Conservation (phyloP, 306 rosid species). For the Hippophae rhamnoides region DNA sequence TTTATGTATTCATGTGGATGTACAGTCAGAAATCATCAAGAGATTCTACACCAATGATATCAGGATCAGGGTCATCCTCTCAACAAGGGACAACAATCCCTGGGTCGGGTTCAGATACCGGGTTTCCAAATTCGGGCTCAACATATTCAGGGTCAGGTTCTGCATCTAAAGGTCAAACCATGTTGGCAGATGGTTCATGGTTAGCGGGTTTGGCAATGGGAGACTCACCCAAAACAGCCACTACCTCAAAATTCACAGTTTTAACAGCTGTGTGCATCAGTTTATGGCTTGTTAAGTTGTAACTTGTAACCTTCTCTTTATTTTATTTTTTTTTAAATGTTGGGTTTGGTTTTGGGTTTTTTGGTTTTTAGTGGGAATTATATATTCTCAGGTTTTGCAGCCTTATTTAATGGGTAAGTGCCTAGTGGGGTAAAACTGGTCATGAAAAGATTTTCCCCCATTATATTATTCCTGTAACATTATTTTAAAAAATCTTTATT, state of each 20-base stretch:
- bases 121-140: slow-evolving; percentile 16
- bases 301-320: slow-evolving; percentile 5
- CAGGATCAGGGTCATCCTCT: slow-evolving; percentile 14
- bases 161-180: slow-evolving; percentile 25
- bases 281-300: slow-evolving; percentile 26
- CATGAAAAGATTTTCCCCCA: slow-evolving; percentile 24
- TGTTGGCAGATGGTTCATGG: slow-evolving; percentile 70
- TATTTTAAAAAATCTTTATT: neutral
- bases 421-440: slow-evolving; percentile 37
- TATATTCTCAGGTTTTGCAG: slow-evolving; percentile 29
- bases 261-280: slow-evolving; percentile 14
- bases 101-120: slow-evolving; percentile 14
- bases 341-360: neutral
- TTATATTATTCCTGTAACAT: slow-evolving; percentile 18
- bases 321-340: no score
- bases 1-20: neutral
- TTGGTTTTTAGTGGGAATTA: slow-evolving; percentile 27
- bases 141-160: neutral
- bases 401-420: neutral
- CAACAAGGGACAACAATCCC: slow-evolving; percentile 11
- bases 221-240: slow-evolving; percentile 33
- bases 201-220: slow-evolving; percentile 99
- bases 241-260: slow-evolving; percentile 12
- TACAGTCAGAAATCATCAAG: slow-evolving; percentile 48
- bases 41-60: slow-evolving; percentile 31